phyloP scores from a whole-genome alignment of 106 monocot genomes.

The Apostasia shenzhenica region DNA sequence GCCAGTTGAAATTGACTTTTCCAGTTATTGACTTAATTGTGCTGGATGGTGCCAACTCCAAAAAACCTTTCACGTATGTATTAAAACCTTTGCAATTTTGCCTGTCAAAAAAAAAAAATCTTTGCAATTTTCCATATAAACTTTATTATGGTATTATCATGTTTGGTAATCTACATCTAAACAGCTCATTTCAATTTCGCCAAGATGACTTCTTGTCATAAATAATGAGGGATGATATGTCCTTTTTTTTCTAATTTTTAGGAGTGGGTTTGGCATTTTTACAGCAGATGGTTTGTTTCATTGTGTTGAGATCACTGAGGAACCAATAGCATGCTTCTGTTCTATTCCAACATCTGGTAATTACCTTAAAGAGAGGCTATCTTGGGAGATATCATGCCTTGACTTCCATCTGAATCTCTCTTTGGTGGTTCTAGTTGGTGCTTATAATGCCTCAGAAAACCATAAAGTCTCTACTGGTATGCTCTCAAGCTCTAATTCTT shows the following conservation, averaged over 20 bases:
- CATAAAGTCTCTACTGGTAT: conserved; percentile 30
- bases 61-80: conserved; percentile 39
- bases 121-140: neutral
- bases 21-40: conserved; percentile 50
- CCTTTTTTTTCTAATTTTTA: conserved; percentile 15
- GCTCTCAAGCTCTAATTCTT: neutral
- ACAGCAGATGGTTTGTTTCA: conserved; percentile 60
- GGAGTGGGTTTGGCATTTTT: conserved; percentile 53
- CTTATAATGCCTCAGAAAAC: conserved; percentile 21
- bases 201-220: neutral
- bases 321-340: conserved; percentile 17
- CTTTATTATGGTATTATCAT: neutral
- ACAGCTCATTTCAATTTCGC: neutral
- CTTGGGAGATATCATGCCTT: conserved; percentile 43
- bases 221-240: neutral
- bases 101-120: too few species aligned
- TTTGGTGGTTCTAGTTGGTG: conserved; percentile 49
- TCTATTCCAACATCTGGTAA: conserved; percentile 16
- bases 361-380: conserved; percentile 17
- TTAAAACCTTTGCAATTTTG: neutral
- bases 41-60: conserved; percentile 30
- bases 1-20: conserved; percentile 48
- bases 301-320: conserved; percentile 45
- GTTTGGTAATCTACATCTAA: neutral
- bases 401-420: conserved; percentile 61